These are phyloP conservation scores for Botryotinia globosa DNA, from an alignment of 2,329 filamentous ascomycete species.

Conservation along the genomic window DNA sequence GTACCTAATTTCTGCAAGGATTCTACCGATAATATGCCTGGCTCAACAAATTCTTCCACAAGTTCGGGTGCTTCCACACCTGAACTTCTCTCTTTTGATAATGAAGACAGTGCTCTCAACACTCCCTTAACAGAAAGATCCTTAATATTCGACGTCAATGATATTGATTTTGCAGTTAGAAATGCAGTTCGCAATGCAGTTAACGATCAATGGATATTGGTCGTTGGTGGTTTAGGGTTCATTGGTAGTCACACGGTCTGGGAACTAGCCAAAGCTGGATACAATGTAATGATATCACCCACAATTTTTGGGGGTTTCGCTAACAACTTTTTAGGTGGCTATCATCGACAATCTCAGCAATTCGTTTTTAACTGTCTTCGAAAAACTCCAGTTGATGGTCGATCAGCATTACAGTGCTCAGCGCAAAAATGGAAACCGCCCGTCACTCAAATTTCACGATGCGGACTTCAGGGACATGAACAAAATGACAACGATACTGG, in stretches of 20 bases:
- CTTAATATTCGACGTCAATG: slow-evolving; percentile 28
- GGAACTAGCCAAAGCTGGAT: slow-evolving; percentile 48
- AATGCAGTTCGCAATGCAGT: slow-evolving; percentile 17
- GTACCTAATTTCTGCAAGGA: slow-evolving; percentile 21
- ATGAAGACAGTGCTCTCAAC: slow-evolving; percentile 26
- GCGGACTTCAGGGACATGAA: slow-evolving; percentile 33
- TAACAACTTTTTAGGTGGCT: slow-evolving; percentile 38
- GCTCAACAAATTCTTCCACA: slow-evolving; percentile 28
- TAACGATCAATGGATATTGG: slow-evolving; percentile 38
- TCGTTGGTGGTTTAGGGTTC: slow-evolving; percentile 48
- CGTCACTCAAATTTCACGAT: slow-evolving; percentile 34
- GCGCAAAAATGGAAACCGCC: slow-evolving; percentile 24
- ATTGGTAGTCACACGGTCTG: slow-evolving; percentile 51
- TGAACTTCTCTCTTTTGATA: slow-evolving; percentile 24
- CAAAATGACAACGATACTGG: slow-evolving; percentile 31
- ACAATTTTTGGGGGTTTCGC: background rate
- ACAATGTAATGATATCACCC: slow-evolving; percentile 37
- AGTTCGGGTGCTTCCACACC: slow-evolving; percentile 30
- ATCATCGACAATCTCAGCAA: slow-evolving; percentile 42
- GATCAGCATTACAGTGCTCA: slow-evolving; percentile 26
- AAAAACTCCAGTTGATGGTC: slow-evolving; percentile 28
- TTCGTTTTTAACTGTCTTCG: slow-evolving; percentile 31
- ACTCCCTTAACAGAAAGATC: slow-evolving; percentile 33
- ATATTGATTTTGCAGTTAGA: slow-evolving; percentile 26
- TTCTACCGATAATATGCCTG: slow-evolving; percentile 22